Base-by-base conservation (phyloP, 192 early-diverging fungal genomes). In the Linnemannia elongata region DNA sequence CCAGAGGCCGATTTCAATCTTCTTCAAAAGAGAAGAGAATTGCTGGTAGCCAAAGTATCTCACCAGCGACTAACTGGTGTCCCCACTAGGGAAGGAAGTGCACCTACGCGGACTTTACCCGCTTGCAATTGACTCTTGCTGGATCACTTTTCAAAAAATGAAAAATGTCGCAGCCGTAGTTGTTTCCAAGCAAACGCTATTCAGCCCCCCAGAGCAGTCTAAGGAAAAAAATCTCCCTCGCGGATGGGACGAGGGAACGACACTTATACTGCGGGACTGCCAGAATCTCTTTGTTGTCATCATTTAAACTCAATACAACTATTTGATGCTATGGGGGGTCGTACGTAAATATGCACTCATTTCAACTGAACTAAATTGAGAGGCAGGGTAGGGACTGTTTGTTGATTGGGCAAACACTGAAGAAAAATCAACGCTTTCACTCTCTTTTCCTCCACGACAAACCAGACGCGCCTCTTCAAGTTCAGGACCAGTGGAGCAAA, bases 121-220 rank as follows among this genome's bases (percentile, higher is more conserved):
- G 83, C 83, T 85, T 85, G 83, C 78, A 79, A 45, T 47, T 60
- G 15, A 22, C 22, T 80, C 60, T 75, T 69, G 42, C 69, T 57
- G 78, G 83, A 85, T 85, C 83, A 76, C 20, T 15, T 66, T 15
- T 24, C 55, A 60, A 9, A 27, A 70, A n/a, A 13, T 44, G 41
- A 69, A 45, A 57, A 66, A 17, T 72, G 80, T 82, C 80, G 8
- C 75, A 82, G 71, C 70, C 81, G 81, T 82, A 75, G 55, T 12
- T 80, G 83, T 85, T 85, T 85, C 78, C 83, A 85, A 85, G 83
- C 83, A 85, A 85, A 85, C 83, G 83, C 83, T 85, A 85, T 85
- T 85, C 83, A 85, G 83, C 83, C 83, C 70, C 54, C 83, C 83
- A 79, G 69, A 71, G 74, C 78, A 80, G 83, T 75, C 72, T 38